Evolutionary conservation across 805 yeast species (phyloP).

Genomic region (Ogataea nakhonphanomensis): DNA sequence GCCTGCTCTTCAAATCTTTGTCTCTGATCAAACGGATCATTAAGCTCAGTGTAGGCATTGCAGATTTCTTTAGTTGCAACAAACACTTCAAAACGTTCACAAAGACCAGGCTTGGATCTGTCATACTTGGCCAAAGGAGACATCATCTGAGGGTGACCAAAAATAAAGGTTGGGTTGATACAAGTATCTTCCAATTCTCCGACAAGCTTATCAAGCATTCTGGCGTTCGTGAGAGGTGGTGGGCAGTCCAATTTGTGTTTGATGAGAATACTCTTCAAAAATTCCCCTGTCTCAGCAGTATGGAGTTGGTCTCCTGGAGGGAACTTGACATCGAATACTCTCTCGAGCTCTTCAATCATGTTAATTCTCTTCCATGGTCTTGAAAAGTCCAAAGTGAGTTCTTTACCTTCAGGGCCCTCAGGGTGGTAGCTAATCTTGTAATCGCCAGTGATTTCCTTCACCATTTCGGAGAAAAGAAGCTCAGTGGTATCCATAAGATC

Average conservation of each 20-base stretch:
- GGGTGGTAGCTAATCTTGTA: constrained; percentile 89
- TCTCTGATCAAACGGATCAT: constrained; percentile 98
- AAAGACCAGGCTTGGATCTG: constrained; percentile 86
- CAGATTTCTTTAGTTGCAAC: constrained; percentile 98
- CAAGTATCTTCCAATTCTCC: constrained; percentile 94
- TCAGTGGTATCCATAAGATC: constrained; percentile 96
- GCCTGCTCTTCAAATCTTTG: constrained; percentile 98
- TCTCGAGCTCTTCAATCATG: constrained; percentile 95
- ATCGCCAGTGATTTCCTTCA: constrained; percentile 87
- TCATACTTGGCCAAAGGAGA: constrained; percentile 97
- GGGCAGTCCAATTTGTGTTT: constrained; percentile 84
- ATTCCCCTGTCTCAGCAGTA: constrained; percentile 88
- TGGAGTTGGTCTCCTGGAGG: constrained; percentile 95
- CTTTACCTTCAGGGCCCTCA: constrained; percentile 85
- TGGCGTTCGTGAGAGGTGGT: constrained; percentile 89
- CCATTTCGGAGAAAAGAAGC: constrained; percentile 93
- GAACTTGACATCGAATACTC: constrained; percentile 79
- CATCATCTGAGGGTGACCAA: constrained; percentile 99
- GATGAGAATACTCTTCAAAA: constrained; percentile 74
- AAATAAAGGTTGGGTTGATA: constrained; percentile 95
- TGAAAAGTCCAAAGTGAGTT: constrained; percentile 75
- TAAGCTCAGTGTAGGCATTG: constrained; percentile 98
- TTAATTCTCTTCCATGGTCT: constrained; percentile 99
- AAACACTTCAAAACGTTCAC: constrained; percentile 97
- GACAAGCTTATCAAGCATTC: constrained; percentile 97